Conservation (phyloP, 2,329 filamentous ascomycete genomes). For the Camptophora hylomeconis region DNA sequence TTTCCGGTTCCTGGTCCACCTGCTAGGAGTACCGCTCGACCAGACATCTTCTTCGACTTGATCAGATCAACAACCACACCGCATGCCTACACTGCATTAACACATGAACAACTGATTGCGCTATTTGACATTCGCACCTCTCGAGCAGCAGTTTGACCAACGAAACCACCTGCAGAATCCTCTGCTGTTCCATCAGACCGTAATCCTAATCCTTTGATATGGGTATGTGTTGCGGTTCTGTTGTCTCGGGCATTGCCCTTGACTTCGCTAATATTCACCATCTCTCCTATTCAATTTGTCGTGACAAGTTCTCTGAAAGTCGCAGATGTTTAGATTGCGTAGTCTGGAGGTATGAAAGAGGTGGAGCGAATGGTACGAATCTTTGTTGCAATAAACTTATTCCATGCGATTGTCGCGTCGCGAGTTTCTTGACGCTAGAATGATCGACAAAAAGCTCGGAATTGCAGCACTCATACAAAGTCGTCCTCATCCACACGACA, state of each 20-base stretch:
- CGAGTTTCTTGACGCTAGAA: too few relatives aligned
- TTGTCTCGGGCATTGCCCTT: constrained; percentile 92
- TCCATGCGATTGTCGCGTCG: too few relatives aligned
- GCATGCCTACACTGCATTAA: constrained; percentile 52
- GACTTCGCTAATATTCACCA: constrained; percentile 88
- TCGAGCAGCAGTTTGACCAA: constrained; percentile 75
- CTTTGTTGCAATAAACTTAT: too few relatives aligned
- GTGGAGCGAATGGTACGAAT: too few relatives aligned
- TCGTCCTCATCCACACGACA: too few relatives aligned
- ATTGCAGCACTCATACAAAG: too few relatives aligned
- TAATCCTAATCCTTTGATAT: constrained; percentile 90
- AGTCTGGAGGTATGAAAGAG: neutral
- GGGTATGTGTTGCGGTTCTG: constrained; percentile 89
- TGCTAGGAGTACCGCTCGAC: constrained; percentile 80
- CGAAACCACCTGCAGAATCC: constrained; percentile 66
- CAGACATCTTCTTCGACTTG: constrained; percentile 93
- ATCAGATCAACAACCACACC: constrained; percentile 94
- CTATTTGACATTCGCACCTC: constrained; percentile 52
- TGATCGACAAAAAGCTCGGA: too few relatives aligned
- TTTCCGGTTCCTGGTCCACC: constrained; percentile 95
- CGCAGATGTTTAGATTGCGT: constrained; percentile 78
- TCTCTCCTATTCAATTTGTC: too few relatives aligned
- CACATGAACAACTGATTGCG: constrained; percentile 1
- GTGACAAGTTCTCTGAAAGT: constrained; percentile 86
- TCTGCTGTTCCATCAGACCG: constrained; percentile 78